phyloP scores from a whole-genome alignment of 257 asterid genomes.

The Solanum arcanum region DNA sequence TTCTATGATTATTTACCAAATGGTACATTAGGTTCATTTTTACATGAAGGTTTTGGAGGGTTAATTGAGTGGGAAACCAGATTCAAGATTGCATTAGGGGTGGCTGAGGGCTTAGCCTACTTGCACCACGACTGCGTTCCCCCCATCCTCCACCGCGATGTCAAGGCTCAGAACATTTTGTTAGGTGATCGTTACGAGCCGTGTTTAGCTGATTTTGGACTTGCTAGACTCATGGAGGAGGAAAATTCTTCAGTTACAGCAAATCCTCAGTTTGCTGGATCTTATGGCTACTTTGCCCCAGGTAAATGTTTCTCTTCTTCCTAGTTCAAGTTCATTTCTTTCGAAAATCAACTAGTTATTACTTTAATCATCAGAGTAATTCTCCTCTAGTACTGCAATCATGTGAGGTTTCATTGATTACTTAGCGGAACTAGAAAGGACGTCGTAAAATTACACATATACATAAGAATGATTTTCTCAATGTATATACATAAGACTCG shows the following conservation, averaged over 20 bases:
- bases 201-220: conserved; percentile 69
- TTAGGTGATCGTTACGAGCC: conserved; percentile 59
- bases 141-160: conserved; percentile 69
- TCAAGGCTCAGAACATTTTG: conserved; percentile 53
- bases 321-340: not conserved
- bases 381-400: not conserved
- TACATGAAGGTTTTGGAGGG: conserved; percentile 40
- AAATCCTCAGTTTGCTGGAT: conserved; percentile 69
- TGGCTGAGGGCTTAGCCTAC: conserved; percentile 72
- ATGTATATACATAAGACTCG: too few relatives aligned
- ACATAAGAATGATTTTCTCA: not conserved
- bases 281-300: conserved; percentile 87
- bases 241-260: conserved; percentile 32
- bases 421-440: not conserved
- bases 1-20: conserved; percentile 63
- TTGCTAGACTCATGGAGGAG: conserved; percentile 66
- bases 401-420: not conserved
- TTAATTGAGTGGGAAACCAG: conserved; percentile 59
- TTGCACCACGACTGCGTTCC: conserved; percentile 77
- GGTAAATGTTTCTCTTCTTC: conserved; percentile 25
- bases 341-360: not conserved
- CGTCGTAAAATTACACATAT: not conserved
- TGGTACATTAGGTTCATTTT: conserved; percentile 42
- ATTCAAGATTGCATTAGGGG: conserved; percentile 59
- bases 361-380: not conserved